Percentiles rank a stretch among this genome's conserved stretches.
phyloP scores from a whole-genome alignment of 2,329 filamentous ascomycete genomes.

The Aspergillus neotritici region DNA sequence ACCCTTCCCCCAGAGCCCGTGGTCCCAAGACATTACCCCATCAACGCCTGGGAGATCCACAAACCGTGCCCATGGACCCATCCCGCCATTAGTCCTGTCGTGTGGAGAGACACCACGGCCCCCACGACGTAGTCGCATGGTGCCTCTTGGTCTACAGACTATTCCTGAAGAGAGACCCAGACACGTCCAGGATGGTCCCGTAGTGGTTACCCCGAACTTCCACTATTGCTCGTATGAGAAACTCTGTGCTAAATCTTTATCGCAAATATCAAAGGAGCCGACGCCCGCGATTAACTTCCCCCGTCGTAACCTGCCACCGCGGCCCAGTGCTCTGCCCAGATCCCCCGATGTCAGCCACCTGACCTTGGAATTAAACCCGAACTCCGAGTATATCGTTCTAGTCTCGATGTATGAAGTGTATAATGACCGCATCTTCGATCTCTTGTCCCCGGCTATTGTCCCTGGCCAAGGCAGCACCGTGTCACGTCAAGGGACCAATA shows the following conservation, averaged over 20 bases:
- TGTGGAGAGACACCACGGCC: too few species aligned
- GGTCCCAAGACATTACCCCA: slow-evolving; percentile 7
- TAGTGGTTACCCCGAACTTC: slow-evolving; percentile 21
- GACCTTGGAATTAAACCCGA: slow-evolving; percentile 59
- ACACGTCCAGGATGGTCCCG: slow-evolving; percentile 9
- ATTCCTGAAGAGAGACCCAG: slow-evolving; percentile 9
- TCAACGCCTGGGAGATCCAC: neutral
- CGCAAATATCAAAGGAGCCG: slow-evolving; percentile 49
- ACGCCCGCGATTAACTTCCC: slow-evolving; percentile 52
- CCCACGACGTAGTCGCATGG: slow-evolving; percentile 5
- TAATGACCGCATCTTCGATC: slow-evolving; percentile 95
- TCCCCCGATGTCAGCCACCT: slow-evolving; percentile 69
- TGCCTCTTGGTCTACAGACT: slow-evolving; percentile 2
- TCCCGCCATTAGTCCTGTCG: too few species aligned
- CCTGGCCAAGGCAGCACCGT: slow-evolving; percentile 38
- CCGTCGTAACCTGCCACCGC: slow-evolving; percentile 58
- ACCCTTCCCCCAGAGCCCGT: slow-evolving; percentile 26
- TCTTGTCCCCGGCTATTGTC: slow-evolving; percentile 58
- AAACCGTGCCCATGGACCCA: neutral
- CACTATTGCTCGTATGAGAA: slow-evolving; percentile 16
- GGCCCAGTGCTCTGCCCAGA: slow-evolving; percentile 66
- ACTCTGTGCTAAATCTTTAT: slow-evolving; percentile 34
- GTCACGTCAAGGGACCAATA: slow-evolving; percentile 41
- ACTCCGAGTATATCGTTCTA: slow-evolving; percentile 77
- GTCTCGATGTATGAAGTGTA: slow-evolving; percentile 99